These are phyloP conservation scores for Alternaria postmessia DNA, from an alignment of 2,329 filamentous ascomycete species.

Conservation along the genomic window DNA sequence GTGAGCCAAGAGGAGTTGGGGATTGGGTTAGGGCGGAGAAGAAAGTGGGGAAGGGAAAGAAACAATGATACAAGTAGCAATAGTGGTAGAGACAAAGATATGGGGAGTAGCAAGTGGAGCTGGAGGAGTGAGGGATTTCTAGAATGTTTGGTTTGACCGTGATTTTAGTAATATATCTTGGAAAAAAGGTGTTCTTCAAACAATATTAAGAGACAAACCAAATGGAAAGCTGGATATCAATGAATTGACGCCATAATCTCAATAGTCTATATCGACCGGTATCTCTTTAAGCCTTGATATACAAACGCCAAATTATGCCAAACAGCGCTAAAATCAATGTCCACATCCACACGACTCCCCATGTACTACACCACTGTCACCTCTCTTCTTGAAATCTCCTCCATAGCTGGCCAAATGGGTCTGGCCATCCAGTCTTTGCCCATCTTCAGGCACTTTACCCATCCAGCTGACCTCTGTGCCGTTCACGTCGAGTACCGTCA, in stretches of 20 bases:
- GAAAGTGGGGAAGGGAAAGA: not conserved
- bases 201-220: not conserved
- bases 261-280: not conserved
- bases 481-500: conserved; percentile 39
- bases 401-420: conserved; percentile 53
- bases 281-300: not conserved
- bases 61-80: not conserved
- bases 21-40: not conserved
- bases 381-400: conserved; percentile 49
- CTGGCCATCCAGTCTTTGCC: conserved; percentile 56
- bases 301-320: not conserved
- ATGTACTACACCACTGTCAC: conserved; percentile 34
- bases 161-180: not conserved
- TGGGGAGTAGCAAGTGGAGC: not conserved
- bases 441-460: conserved; percentile 52
- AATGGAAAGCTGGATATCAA: not conserved
- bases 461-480: conserved; percentile 52
- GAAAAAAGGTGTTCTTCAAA: not conserved
- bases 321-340: conserved; percentile 22
- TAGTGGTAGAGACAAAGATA: not conserved
- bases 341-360: conserved; percentile 42
- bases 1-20: not conserved
- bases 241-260: not conserved
- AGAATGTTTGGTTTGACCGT: not conserved
- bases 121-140: not conserved